Percentiles rank a stretch among this genome's conserved stretches.
Evolutionary conservation across 2,329 filamentous ascomycete species (phyloP).

Genomic region (Pseudocercospora pini-densiflorae): DNA sequence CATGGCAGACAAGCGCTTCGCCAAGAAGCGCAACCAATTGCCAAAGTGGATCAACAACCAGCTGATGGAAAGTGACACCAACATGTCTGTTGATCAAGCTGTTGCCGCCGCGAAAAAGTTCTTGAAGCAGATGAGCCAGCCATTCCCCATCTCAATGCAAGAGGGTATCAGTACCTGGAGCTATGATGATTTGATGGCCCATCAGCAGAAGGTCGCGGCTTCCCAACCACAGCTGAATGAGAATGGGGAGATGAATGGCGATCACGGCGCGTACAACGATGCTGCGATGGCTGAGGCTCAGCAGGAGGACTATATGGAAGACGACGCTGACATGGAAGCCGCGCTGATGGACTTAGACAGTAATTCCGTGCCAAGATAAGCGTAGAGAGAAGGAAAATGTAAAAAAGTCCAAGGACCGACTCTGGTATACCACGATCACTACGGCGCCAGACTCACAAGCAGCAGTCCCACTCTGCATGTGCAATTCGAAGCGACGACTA

Average conservation of each 20-base stretch:
- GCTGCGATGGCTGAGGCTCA: slow-evolving; percentile 39
- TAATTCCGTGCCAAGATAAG: background rate
- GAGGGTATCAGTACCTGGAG: slow-evolving; percentile 96
- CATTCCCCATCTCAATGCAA: slow-evolving; percentile 79
- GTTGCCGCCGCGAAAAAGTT: slow-evolving; percentile 89
- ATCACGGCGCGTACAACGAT: slow-evolving; percentile 42
- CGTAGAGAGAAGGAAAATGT: background rate
- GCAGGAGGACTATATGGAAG: slow-evolving; percentile 40
- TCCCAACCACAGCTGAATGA: slow-evolving; percentile 69
- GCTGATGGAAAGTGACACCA: slow-evolving; percentile 81
- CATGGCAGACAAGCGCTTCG: slow-evolving; percentile 88
- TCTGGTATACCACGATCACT: background rate
- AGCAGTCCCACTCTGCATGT: background rate
- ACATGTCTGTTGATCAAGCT: slow-evolving; percentile 94
- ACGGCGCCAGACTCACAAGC: background rate
- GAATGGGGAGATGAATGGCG: slow-evolving; percentile 52
- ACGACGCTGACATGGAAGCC: slow-evolving; percentile 42
- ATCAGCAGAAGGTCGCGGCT: slow-evolving; percentile 76
- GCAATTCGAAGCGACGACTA: too few species aligned
- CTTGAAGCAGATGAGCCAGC: slow-evolving; percentile 87
- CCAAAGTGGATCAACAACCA: slow-evolving; percentile 97
- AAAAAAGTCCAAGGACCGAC: background rate
- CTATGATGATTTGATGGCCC: slow-evolving; percentile 72
- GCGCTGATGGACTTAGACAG: slow-evolving; percentile 43
- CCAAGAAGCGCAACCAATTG: slow-evolving; percentile 86